phyloP scores from a whole-genome alignment of 129 eudicot genomes.

The Saposhnikovia divaricata region DNA sequence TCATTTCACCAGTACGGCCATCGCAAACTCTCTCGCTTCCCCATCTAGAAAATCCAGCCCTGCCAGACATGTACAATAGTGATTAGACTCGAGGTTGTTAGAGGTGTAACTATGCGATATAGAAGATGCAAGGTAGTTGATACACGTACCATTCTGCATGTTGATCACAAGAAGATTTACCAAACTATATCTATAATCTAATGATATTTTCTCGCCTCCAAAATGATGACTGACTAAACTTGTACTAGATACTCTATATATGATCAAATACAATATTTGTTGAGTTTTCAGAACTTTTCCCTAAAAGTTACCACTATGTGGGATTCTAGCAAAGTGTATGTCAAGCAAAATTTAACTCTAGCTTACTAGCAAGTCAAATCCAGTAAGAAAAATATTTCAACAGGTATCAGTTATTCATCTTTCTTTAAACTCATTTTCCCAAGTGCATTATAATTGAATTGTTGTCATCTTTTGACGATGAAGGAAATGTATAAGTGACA shows the following conservation, averaged over 20 bases:
- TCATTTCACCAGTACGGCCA: constrained; percentile 27
- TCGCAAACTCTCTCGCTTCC: too few species aligned
- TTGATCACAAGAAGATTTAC: background rate
- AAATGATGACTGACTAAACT: background rate
- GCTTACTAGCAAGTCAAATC: too few species aligned
- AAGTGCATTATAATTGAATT: too few species aligned
- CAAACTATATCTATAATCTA: background rate
- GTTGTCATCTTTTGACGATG: background rate
- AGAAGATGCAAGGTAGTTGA: background rate
- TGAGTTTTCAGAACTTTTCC: background rate
- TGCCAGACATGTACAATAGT: constrained; percentile 17
- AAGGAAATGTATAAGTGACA: background rate
- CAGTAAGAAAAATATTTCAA: too few species aligned
- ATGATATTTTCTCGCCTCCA: background rate
- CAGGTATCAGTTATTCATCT: too few species aligned
- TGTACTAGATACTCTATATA: background rate
- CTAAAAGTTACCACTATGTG: too few species aligned
- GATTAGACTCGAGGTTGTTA: constrained; percentile 5
- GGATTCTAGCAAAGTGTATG: too few species aligned
- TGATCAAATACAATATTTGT: background rate
- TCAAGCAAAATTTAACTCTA: too few species aligned
- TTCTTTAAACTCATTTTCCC: too few species aligned
- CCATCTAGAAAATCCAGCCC: constrained; percentile 71
- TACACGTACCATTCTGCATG: background rate
- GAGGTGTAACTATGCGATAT: background rate